phyloP scores from a whole-genome alignment of 179 eudicot genomes.

The Beta lomatogona region DNA sequence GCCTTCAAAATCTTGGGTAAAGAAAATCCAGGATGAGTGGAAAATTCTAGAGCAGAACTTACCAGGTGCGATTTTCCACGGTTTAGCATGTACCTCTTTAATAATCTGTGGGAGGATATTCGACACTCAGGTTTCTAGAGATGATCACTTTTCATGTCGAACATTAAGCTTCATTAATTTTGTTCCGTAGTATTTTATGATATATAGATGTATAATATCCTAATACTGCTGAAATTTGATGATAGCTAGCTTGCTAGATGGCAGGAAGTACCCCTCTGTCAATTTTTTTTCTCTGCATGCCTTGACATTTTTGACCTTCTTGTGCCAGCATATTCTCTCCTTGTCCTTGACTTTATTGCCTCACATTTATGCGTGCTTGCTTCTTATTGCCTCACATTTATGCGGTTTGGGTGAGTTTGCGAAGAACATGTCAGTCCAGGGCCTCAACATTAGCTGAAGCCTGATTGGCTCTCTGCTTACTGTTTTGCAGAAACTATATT shows the following conservation, averaged over 20 bases:
- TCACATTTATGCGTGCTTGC: background rate
- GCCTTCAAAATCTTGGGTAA: constrained; percentile 63
- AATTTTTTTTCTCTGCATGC: background rate
- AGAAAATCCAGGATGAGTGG: constrained; percentile 77
- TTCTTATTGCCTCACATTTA: background rate
- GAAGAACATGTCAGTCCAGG: background rate
- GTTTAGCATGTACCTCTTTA: background rate
- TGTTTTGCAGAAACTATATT: constrained; percentile 56
- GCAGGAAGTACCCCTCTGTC: no score
- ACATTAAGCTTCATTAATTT: background rate
- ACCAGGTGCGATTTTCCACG: constrained; percentile 48
- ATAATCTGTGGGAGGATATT: background rate
- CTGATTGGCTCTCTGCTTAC: constrained; percentile 10
- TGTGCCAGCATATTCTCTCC: background rate
- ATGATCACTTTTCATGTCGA: background rate
- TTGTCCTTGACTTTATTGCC: background rate
- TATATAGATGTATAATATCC: no score
- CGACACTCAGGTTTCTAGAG: background rate
- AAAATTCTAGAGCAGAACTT: constrained; percentile 62
- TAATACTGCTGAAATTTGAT: no score
- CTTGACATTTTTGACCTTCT: background rate
- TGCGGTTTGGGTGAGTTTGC: background rate
- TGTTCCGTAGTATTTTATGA: no score
- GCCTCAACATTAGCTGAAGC: background rate
- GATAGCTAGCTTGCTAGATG: no score